Evolutionary conservation across 257 asterid genomes (phyloP).

Genomic region (Nicotiana tomentosiformis): DNA sequence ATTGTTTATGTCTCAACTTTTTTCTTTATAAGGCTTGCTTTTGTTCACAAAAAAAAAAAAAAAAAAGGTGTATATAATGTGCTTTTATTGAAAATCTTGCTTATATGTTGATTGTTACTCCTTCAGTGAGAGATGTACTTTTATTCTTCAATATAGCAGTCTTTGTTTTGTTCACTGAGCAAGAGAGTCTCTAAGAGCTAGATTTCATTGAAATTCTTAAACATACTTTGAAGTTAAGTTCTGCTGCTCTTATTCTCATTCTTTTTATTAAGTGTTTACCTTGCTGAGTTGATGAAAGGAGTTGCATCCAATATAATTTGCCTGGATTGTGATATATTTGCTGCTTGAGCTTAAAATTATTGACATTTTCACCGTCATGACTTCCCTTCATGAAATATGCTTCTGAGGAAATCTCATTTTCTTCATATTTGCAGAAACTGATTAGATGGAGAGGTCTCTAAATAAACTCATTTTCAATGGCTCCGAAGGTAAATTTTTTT

Average conservation of each 20-base stretch:
- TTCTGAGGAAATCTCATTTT: background rate
- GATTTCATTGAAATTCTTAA: background rate
- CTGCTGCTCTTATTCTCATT: background rate
- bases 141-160: background rate
- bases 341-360: background rate
- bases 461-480: slow-evolving; percentile 16
- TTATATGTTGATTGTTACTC: background rate
- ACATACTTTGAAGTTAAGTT: background rate
- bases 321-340: background rate
- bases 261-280: background rate
- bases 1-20: too few species aligned
- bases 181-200: background rate
- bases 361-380: background rate
- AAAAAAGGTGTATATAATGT: too few species aligned
- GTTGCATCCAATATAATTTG: background rate
- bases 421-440: slow-evolving; percentile 5
- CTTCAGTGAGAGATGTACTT: background rate
- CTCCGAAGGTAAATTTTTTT: slow-evolving; percentile 19
- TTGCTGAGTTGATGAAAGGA: background rate
- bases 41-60: too few species aligned
- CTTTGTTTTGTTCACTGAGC: background rate
- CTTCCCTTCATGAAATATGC: background rate
- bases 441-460: slow-evolving; percentile 25
- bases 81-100: too few species aligned
- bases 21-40: too few species aligned